Evolutionary conservation across 768 basidiomycete species (phyloP).

Genomic region (Russula sp.): DNA sequence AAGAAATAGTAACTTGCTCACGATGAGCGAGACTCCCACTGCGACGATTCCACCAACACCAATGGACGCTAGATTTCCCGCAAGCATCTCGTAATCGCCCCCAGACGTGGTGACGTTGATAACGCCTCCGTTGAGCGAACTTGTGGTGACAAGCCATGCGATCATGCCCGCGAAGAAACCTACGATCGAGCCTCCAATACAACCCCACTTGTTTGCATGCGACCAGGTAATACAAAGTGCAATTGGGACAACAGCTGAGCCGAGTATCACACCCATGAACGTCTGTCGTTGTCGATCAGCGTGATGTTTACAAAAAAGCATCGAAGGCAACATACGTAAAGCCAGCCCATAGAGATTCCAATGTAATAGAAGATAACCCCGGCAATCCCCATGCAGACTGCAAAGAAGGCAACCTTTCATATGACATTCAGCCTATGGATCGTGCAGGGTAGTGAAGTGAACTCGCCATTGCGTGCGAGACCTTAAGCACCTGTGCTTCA

Average conservation of each 20-base stretch:
- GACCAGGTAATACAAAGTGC: constrained; percentile 81
- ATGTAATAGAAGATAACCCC: constrained; percentile 86
- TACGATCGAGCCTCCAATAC: constrained; percentile 60
- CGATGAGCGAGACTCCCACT: constrained; percentile 53
- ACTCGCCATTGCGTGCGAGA: constrained; percentile 60
- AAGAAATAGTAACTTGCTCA: constrained; percentile 28
- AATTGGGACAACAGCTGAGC: constrained; percentile 81
- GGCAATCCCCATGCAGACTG: constrained; percentile 72
- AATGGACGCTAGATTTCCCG: constrained; percentile 84
- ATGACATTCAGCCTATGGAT: background rate
- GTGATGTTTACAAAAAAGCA: background rate
- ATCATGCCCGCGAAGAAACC: constrained; percentile 67
- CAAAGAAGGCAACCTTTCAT: constrained; percentile 55
- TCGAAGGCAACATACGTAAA: constrained; percentile 55
- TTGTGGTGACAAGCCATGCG: constrained; percentile 82
- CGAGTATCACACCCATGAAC: constrained; percentile 83
- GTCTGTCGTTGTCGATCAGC: constrained; percentile 38
- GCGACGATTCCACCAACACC: constrained; percentile 75
- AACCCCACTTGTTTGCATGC: constrained; percentile 80
- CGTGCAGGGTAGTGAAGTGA: background rate
- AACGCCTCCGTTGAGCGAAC: constrained; percentile 55
- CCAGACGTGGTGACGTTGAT: constrained; percentile 54
- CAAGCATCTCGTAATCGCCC: constrained; percentile 63
- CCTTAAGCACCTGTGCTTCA: constrained; percentile 58
- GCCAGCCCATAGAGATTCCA: constrained; percentile 90